These are phyloP conservation scores for Pythium insidiosum DNA, from an alignment of 352 stramenopile species.

Conservation along the genomic window DNA sequence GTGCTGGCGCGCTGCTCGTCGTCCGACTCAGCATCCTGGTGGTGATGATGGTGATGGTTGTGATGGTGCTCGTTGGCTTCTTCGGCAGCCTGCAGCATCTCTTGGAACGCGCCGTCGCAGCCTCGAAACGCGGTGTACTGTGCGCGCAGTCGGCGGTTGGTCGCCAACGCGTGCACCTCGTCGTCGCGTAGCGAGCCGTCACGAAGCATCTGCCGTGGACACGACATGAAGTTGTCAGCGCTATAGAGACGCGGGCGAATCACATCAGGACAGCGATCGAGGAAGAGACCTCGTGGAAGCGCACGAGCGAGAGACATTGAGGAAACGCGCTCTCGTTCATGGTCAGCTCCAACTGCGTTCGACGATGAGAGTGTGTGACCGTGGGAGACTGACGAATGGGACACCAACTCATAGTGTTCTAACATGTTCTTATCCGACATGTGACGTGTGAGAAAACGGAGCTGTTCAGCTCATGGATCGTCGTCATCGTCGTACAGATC, in stretches of 20 bases:
- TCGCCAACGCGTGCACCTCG: conserved; percentile 33
- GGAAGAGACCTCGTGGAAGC: conserved; percentile 66
- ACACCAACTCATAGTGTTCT: too few species aligned
- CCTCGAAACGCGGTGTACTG: conserved; percentile 41
- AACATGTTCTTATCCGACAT: too few species aligned
- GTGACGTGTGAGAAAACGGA: too few species aligned
- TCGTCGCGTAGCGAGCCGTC: conserved; percentile 19
- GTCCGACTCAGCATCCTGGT: not conserved
- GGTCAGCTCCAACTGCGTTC: not conserved
- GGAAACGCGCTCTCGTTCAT: conserved; percentile 30
- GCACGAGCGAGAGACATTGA: conserved; percentile 48
- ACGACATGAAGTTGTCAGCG: not conserved
- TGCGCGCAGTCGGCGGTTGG: conserved; percentile 19
- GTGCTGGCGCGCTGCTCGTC: not conserved
- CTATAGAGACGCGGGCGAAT: not conserved
- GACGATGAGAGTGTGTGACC: conserved; percentile 3
- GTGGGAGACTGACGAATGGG: too few species aligned
- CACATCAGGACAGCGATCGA: not conserved
- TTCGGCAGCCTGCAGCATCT: conserved; percentile 24
- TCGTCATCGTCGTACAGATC: conserved; percentile 3
- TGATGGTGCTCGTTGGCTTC: conserved; percentile 2
- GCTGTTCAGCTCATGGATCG: conserved; percentile 6
- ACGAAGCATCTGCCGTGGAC: conserved; percentile 16
- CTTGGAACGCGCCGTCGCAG: conserved; percentile 45
- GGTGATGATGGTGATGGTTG: conserved; percentile 1